These are phyloP conservation scores for Tephrocybe sp. DNA, from an alignment of 768 basidiomycete species.

Conservation along the genomic window DNA sequence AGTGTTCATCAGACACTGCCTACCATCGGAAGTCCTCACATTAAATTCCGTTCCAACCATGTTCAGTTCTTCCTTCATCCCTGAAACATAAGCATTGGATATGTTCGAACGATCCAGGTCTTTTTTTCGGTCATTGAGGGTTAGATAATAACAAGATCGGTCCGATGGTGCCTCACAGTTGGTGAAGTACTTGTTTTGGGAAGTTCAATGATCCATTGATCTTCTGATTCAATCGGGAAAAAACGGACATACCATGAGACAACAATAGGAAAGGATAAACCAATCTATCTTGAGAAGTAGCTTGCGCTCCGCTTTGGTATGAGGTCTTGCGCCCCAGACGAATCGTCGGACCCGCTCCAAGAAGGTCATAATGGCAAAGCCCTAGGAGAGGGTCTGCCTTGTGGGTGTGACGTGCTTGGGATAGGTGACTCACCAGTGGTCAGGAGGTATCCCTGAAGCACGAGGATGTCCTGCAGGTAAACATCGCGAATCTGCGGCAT, in stretches of 20 bases:
- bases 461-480: not conserved
- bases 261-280: constrained; percentile 72
- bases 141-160: constrained; percentile 1
- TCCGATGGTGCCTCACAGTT: constrained; percentile 43
- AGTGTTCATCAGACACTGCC: not conserved
- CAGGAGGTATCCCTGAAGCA: constrained; percentile 4
- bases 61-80: constrained; percentile 71
- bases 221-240: constrained; percentile 11
- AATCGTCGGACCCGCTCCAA: constrained; percentile 10
- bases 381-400: not conserved
- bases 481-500: not conserved
- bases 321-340: constrained; percentile 18
- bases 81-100: constrained; percentile 75
- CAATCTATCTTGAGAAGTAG: constrained; percentile 63
- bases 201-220: constrained; percentile 5
- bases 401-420: not conserved
- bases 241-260: constrained; percentile 53
- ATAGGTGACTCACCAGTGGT: not conserved
- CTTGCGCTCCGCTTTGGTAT: constrained; percentile 35
- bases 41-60: constrained; percentile 69
- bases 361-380: constrained; percentile 1
- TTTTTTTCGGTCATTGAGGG: constrained; percentile 23
- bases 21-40: constrained; percentile 31
- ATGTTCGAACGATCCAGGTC: constrained; percentile 71
- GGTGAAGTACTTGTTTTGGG: constrained; percentile 53